phyloP scores from a whole-genome alignment of 2,329 filamentous ascomycete genomes.

The Sordariomycetes sp. region DNA sequence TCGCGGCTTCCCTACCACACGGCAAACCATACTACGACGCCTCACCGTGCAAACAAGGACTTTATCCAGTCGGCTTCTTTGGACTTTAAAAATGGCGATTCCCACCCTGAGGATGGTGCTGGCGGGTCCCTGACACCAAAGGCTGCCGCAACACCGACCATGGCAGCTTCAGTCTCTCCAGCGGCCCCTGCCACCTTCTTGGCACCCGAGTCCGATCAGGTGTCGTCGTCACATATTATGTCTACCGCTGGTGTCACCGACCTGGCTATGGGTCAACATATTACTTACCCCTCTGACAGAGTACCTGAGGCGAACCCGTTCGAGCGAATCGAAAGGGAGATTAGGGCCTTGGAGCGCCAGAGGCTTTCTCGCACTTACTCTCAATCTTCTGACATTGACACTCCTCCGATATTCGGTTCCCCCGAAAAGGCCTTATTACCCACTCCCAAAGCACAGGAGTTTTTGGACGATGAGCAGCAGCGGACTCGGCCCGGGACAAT shows the following conservation, averaged over 20 bases:
- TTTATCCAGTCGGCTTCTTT: background rate
- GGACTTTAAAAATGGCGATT: constrained; percentile 1
- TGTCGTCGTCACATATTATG: background rate
- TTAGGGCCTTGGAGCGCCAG: constrained; percentile 1
- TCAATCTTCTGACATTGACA: background rate
- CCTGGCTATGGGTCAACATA: background rate
- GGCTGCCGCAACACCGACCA: constrained; percentile 5
- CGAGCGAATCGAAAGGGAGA: constrained; percentile 2
- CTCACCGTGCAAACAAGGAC: background rate
- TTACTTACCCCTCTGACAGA: background rate
- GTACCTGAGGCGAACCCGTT: background rate
- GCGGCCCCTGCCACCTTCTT: background rate
- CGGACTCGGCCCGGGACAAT: background rate
- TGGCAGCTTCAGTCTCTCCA: constrained; percentile 1
- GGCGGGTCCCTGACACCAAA: constrained; percentile 1
- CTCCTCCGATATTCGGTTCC: constrained; percentile 3
- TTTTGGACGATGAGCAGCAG: constrained; percentile 1
- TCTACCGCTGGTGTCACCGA: background rate
- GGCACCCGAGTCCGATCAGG: background rate
- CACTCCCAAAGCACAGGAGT: background rate
- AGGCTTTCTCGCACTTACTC: background rate
- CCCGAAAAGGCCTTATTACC: constrained; percentile 8
- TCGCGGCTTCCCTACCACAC: background rate
- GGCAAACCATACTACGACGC: background rate
- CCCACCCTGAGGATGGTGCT: background rate